Evolutionary conservation across 1,284 basidiomycete genomes (phyloP).

Genomic region (Xerocomus tenax): DNA sequence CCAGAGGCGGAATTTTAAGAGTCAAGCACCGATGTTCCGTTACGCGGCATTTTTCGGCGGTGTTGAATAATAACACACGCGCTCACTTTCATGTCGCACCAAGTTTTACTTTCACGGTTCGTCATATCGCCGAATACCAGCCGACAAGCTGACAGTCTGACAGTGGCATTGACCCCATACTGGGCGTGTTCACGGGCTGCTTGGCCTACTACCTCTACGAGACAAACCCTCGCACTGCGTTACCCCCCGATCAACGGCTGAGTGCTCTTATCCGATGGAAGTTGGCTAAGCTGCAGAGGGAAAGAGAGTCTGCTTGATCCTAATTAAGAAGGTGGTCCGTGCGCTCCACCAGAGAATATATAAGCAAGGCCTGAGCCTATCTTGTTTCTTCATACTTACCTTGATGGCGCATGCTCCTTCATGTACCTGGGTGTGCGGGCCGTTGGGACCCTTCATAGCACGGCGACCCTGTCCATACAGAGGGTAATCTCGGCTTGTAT

Average conservation of each 20-base stretch:
- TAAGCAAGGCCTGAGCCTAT: slow-evolving; percentile 7
- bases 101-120: slow-evolving; percentile 46
- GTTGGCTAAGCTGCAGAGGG: slow-evolving; percentile 15
- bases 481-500: slow-evolving; percentile 24
- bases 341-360: slow-evolving; percentile 13
- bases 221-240: slow-evolving; percentile 71
- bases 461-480: slow-evolving; percentile 40
- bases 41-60: not conserved
- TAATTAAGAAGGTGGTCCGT: slow-evolving; percentile 21
- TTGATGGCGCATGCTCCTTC: slow-evolving; percentile 32
- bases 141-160: slow-evolving; percentile 4
- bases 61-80: not conserved
- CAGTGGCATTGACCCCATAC: slow-evolving; percentile 61
- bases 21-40: not conserved
- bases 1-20: not conserved
- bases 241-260: slow-evolving; percentile 59
- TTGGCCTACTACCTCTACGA: slow-evolving; percentile 81
- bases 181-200: slow-evolving; percentile 75
- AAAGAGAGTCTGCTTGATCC: slow-evolving; percentile 1
- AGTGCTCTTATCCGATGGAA: slow-evolving; percentile 63
- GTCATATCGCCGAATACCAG: slow-evolving; percentile 8
- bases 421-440: slow-evolving; percentile 40
- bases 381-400: slow-evolving; percentile 27
- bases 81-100: slow-evolving; percentile 19
- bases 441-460: slow-evolving; percentile 42